Base-by-base conservation (phyloP, 192 early-diverging fungal genomes). In the Coemansia sp. region DNA sequence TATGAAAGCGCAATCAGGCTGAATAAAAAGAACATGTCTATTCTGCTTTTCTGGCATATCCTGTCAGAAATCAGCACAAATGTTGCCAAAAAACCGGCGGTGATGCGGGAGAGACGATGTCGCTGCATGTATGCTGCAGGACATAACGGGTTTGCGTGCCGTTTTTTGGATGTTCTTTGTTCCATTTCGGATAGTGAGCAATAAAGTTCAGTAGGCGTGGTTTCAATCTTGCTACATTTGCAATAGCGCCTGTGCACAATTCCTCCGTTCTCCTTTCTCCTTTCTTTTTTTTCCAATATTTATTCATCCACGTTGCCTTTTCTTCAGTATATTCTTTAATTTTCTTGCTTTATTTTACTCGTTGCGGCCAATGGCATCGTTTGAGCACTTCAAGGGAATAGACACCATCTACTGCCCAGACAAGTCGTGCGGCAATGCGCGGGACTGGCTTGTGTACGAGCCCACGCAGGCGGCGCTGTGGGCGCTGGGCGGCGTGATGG, bases 381-480 rank as follows among this genome's bases (percentile, higher is more conserved):
- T 41, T 41, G 15, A 39, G 4, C 10, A 21, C 6, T 38, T 59
- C 38, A 59, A 59, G 5, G 57, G 57, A 18, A 59, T 66, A 42
- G 13, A 32, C 2, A 59, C 47, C 7, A 70, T 76, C 11, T 76
- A 68, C 38, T 76, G 75, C 13, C 65, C 69, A 1, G 8, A 56
- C 4, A 59, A 56, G 48, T 45, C 61, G 61, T 76, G 75, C 23
- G 47, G 9, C n/a, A 58, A 18, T 7, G 65, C 60, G n/a, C 61
- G 65, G 15, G 69, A 76, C 69, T 76, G 75, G 75, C 75, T 76
- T 23, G 62, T 65, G 0, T 58, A 59, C 45, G 18, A 32, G 47
- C 75, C 75, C 9, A 71, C 19, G 41, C 39, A 54, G 1, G 61
- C 69, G 11, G 69, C 64, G 1, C 64, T 61, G 16, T 76, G 69